These are phyloP conservation scores for Sporobolomyces phaffii DNA, from an alignment of 768 basidiomycete species.

Conservation along the genomic window DNA sequence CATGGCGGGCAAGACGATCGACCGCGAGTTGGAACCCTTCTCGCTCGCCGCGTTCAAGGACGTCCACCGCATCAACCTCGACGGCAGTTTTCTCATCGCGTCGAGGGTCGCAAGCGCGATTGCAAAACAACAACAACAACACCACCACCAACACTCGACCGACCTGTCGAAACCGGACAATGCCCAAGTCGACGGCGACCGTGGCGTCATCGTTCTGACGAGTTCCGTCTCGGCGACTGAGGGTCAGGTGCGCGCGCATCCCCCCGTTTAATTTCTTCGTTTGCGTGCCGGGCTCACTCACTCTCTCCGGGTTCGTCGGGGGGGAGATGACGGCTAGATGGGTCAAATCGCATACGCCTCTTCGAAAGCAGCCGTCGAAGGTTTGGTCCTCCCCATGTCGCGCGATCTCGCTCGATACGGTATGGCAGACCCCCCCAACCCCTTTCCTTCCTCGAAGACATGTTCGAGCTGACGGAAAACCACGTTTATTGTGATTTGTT, in stretches of 20 bases:
- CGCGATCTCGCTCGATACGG: slow-evolving; percentile 56
- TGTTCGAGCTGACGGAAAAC: not conserved
- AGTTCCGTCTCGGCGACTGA: slow-evolving; percentile 27
- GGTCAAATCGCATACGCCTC: slow-evolving; percentile 59
- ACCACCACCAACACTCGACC: not conserved
- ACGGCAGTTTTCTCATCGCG: slow-evolving; percentile 58
- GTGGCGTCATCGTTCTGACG: slow-evolving; percentile 52
- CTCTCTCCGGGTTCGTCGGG: slow-evolving; percentile 47
- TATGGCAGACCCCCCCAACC: slow-evolving; percentile 36
- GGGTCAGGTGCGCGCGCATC: slow-evolving; percentile 32
- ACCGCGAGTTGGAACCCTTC: not conserved
- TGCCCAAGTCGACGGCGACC: slow-evolving; percentile 51
- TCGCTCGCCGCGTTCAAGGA: slow-evolving; percentile 54
- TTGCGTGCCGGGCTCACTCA: too few relatives aligned
- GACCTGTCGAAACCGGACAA: slow-evolving; percentile 12
- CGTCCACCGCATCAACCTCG: slow-evolving; percentile 55
- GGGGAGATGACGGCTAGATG: slow-evolving; percentile 50
- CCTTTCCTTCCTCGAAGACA: not conserved
- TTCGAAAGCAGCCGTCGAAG: slow-evolving; percentile 56
- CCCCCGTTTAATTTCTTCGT: not conserved
- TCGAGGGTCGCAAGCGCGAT: slow-evolving; percentile 55
- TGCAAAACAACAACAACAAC: slow-evolving; percentile 42
- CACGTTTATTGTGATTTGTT: not conserved
- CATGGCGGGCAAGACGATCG: slow-evolving; percentile 38
- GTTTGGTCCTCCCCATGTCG: slow-evolving; percentile 60